phyloP scores from a whole-genome alignment of 1,139 yeast genomes.

The Groenewaldozyma sp. region DNA sequence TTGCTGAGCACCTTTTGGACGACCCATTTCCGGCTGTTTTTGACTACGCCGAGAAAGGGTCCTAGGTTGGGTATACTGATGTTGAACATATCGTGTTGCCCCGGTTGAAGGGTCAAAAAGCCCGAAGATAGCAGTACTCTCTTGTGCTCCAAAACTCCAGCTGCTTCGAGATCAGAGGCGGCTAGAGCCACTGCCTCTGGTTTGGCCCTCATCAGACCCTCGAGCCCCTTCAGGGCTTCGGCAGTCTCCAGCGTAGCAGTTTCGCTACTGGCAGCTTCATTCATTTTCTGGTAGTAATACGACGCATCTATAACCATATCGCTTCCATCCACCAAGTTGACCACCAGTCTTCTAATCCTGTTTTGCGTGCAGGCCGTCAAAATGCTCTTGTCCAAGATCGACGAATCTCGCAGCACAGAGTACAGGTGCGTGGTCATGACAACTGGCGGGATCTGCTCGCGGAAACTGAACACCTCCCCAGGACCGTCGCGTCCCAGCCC shows the following conservation, averaged over 20 bases:
- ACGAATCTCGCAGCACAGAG: slow-evolving; percentile 33
- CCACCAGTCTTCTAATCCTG: slow-evolving; percentile 25
- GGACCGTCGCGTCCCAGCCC: slow-evolving; percentile 19
- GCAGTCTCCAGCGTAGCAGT: slow-evolving; percentile 5
- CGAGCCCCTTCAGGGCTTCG: slow-evolving; percentile 17
- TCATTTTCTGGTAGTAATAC: slow-evolving; percentile 24
- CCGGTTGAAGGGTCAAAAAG: slow-evolving; percentile 44
- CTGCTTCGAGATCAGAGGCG: slow-evolving; percentile 23
- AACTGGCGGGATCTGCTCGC: slow-evolving; percentile 31
- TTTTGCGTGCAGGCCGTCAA: slow-evolving; percentile 26
- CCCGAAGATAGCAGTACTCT: slow-evolving; percentile 41
- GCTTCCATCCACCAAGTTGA: slow-evolving; percentile 31
- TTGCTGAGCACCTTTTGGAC: slow-evolving; percentile 34
- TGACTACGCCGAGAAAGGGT: slow-evolving; percentile 41
- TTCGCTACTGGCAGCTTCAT: slow-evolving; percentile 10
- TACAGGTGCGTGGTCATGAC: slow-evolving; percentile 35
- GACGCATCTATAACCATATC: slow-evolving; percentile 31
- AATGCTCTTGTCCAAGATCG: slow-evolving; percentile 38
- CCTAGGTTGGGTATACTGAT: slow-evolving; percentile 59
- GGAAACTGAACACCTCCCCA: slow-evolving; percentile 20
- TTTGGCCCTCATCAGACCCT: slow-evolving; percentile 19
- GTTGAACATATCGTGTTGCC: slow-evolving; percentile 38
- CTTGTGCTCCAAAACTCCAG: slow-evolving; percentile 6
- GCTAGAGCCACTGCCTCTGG: slow-evolving; percentile 32
- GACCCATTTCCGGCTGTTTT: slow-evolving; percentile 43